Evolutionary conservation across 2,329 filamentous ascomycete species (phyloP), one percentile per base, ranked within the genome.

Genomic region (Alternaria panax): DNA sequence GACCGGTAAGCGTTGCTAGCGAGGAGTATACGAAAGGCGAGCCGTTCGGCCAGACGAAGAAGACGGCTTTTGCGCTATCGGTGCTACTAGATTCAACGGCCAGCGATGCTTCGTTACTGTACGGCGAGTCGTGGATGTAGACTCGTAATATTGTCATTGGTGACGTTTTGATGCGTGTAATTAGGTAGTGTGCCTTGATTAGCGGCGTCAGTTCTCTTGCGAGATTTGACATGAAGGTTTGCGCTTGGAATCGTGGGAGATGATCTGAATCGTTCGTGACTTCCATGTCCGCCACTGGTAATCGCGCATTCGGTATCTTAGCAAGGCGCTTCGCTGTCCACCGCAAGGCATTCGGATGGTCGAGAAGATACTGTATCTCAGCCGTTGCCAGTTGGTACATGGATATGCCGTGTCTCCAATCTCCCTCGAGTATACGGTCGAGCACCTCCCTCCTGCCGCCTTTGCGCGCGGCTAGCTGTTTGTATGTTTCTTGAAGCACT

Each of bases 131-230:
- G 63, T 92, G 81, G 59, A 93, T 86, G 70, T 92, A 91, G 45
- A 96, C 88, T 51, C 92, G 88, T n/a, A 96, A 80, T 25, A 95
- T 82, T 1, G 91, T 84, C 4, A 95, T 80, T 0, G 91, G 87
- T n/a, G 90, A 81, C 1, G 84, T 82, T 53, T 85, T 83, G 53
- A 91, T 89, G n/a, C 89, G 86, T 65, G 90, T 88, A 60, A 95
- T 86, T 68, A 92, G 89, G 76, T 92, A 95, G 77, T 96, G 91
- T 5, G 91, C 90, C 76, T 95, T 96, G 67, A 93, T 86, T 59
- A 95, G 85, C 1, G 92, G 91, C 1, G 92, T 83, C 18, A 93
- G 85, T 71, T 93, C 89, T 40, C 83, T 82, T 66, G 93, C 90
- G 2, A 97, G 85, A 65, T 89, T 90, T 64, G 87, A 86, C 36